These are phyloP conservation scores for Eruca vesicaria DNA, from an alignment of 441 rosid species.

Conservation along the genomic window DNA sequence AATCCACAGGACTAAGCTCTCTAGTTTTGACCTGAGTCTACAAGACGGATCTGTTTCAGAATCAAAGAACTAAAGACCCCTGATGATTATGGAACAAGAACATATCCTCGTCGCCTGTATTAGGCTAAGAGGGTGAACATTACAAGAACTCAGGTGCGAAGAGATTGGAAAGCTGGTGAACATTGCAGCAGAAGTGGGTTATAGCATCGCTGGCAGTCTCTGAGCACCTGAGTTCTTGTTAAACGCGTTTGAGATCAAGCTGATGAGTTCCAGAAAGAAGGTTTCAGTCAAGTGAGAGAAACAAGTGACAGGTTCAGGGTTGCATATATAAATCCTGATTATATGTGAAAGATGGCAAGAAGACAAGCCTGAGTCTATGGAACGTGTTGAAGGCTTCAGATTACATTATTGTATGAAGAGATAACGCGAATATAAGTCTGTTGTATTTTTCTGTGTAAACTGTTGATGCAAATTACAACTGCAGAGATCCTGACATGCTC, in stretches of 20 bases:
- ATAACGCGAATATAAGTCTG: not conserved
- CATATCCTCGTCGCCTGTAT: not conserved
- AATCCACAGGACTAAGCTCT: slow-evolving; percentile 45
- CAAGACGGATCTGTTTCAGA: not conserved
- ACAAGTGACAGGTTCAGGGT: not conserved
- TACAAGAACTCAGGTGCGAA: no score
- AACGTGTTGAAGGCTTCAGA: not conserved
- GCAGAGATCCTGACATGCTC: not conserved
- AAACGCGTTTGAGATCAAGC: not conserved
- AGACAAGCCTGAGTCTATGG: not conserved
- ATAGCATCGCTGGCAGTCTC: not conserved
- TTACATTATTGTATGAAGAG: not conserved
- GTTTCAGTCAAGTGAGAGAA: not conserved
- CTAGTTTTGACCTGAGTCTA: slow-evolving; percentile 25
- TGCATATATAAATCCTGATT: not conserved
- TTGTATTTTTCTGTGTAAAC: not conserved
- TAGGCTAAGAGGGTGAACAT: not conserved
- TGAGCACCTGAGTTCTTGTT: not conserved
- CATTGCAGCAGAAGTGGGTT: not conserved
- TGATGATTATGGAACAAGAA: not conserved
- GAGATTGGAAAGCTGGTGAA: no score
- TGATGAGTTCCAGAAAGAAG: not conserved
- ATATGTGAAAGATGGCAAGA: not conserved
- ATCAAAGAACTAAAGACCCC: not conserved
- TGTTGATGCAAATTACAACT: not conserved